Evolutionary conservation across 140 eudicot genomes (phyloP).

Genomic region (Anethum foeniculum): DNA sequence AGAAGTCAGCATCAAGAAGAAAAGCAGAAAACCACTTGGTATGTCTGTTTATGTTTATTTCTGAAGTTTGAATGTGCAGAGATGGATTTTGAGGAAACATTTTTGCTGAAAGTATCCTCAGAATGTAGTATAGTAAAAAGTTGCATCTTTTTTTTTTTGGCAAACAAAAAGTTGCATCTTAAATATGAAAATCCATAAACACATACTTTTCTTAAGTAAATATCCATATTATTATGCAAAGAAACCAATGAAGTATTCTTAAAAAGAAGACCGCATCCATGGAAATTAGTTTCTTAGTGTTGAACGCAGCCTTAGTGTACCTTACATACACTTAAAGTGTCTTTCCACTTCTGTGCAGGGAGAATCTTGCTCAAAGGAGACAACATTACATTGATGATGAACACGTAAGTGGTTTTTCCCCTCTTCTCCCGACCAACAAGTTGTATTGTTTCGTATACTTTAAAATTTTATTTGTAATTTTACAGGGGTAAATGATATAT

Average conservation of each 20-base stretch:
- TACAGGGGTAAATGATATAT: neutral
- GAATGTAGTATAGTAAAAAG: neutral
- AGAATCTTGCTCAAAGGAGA: constrained; percentile 85
- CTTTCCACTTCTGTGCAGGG: constrained; percentile 27
- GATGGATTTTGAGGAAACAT: neutral
- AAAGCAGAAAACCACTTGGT: constrained; percentile 79
- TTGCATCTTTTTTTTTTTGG: neutral
- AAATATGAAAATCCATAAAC: neutral
- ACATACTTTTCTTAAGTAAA: neutral
- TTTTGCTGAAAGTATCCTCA: neutral
- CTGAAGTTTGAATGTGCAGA: neutral
- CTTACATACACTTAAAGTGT: neutral
- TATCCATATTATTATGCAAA: neutral
- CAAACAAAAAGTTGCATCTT: neutral
- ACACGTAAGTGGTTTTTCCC: constrained; percentile 37
- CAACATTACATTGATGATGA: constrained; percentile 90
- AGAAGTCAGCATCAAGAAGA: constrained; percentile 85
- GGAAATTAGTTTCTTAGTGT: neutral
- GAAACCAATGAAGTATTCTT: neutral
- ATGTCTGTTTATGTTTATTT: neutral
- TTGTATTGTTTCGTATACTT: neutral
- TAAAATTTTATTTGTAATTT: neutral
- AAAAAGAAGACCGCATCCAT: neutral
- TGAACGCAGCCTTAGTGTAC: neutral
- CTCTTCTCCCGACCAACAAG: neutral